Percentiles rank a stretch among this genome's conserved stretches.
Conservation (phyloP, 2,329 filamentous ascomycete species). For the Zasmidium cellare region DNA sequence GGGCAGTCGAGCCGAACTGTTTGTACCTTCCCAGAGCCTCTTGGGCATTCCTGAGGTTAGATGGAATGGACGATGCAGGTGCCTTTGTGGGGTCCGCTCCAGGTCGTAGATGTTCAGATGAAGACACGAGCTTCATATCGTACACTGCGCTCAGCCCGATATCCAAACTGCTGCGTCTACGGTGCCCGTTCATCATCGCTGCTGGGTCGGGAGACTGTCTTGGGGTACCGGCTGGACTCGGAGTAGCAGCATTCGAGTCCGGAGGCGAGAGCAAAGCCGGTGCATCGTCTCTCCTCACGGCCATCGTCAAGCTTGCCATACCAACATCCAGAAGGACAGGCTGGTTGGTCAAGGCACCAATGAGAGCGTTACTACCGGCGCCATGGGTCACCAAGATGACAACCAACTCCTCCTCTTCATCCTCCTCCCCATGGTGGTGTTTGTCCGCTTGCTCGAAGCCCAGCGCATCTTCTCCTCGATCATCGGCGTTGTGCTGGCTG, state of each 20-base stretch:
- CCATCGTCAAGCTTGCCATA: slow-evolving; percentile 89
- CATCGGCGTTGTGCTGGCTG: slow-evolving; percentile 43
- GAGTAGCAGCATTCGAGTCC: not conserved
- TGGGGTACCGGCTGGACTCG: slow-evolving; percentile 3
- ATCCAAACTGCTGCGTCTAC: slow-evolving; percentile 44
- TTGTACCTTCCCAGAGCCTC: slow-evolving; percentile 22
- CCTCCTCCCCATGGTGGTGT: slow-evolving; percentile 37
- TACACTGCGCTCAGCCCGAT: slow-evolving; percentile 59
- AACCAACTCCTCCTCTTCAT: slow-evolving; percentile 71
- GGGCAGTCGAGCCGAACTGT: slow-evolving; percentile 13
- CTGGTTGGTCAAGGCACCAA: slow-evolving; percentile 87
- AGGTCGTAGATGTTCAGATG: slow-evolving; percentile 69
- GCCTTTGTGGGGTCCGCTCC: slow-evolving; percentile 43
- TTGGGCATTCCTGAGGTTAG: slow-evolving; percentile 17
- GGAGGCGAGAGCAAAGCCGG: slow-evolving; percentile 9
- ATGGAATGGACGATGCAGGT: slow-evolving; percentile 11
- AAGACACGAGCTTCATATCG: slow-evolving; percentile 73
- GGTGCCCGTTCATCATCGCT: slow-evolving; percentile 26
- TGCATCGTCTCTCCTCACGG: slow-evolving; percentile 58
- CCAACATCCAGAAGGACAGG: slow-evolving; percentile 88
- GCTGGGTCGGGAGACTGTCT: slow-evolving; percentile 23
- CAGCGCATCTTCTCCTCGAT: slow-evolving; percentile 35
- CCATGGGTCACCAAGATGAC: slow-evolving; percentile 90
- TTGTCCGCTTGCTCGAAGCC: slow-evolving; percentile 35
- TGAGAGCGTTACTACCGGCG: slow-evolving; percentile 91